Percentiles rank a stretch among this genome's conserved stretches.
These are phyloP conservation scores for Paxillus ammoniavirescens DNA, from an alignment of 768 basidiomycete genomes.

Conservation along the genomic window DNA sequence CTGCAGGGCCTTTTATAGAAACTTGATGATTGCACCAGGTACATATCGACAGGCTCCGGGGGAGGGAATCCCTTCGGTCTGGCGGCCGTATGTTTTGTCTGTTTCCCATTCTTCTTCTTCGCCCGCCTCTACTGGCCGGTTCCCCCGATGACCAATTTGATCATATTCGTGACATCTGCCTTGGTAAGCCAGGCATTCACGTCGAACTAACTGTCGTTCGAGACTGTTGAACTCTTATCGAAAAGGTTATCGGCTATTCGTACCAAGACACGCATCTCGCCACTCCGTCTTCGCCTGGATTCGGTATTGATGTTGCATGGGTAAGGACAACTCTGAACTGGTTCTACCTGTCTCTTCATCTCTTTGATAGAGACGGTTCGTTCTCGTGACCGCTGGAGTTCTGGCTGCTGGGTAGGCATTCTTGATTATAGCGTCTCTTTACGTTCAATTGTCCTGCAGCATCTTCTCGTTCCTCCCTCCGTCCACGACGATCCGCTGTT, in stretches of 20 bases:
- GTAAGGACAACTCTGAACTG: slow-evolving; percentile 31
- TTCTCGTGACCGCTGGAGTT: slow-evolving; percentile 71
- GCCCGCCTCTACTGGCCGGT: slow-evolving; percentile 73
- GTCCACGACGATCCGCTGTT: slow-evolving; percentile 69
- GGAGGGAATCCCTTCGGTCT: slow-evolving; percentile 67
- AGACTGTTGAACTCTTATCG: background rate
- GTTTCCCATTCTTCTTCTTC: slow-evolving; percentile 72
- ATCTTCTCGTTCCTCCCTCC: slow-evolving; percentile 73
- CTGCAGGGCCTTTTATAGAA: background rate
- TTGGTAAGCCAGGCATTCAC: slow-evolving; percentile 43
- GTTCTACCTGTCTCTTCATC: background rate
- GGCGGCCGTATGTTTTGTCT: slow-evolving; percentile 63
- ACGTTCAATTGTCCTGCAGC: slow-evolving; percentile 32
- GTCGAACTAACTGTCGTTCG: background rate
- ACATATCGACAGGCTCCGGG: slow-evolving; percentile 63
- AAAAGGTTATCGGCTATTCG: slow-evolving; percentile 70
- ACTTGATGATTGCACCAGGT: slow-evolving; percentile 41
- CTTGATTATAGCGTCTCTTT: background rate
- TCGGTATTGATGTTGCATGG: slow-evolving; percentile 72
- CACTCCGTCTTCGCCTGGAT: slow-evolving; percentile 51
- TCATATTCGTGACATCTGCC: slow-evolving; percentile 61
- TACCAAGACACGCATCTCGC: slow-evolving; percentile 58
- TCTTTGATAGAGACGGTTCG: slow-evolving; percentile 53
- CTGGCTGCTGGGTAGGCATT: slow-evolving; percentile 67
- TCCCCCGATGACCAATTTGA: slow-evolving; percentile 67